Conservation (phyloP, 2,329 filamentous ascomycete species). For the Fusarium algeriense region DNA sequence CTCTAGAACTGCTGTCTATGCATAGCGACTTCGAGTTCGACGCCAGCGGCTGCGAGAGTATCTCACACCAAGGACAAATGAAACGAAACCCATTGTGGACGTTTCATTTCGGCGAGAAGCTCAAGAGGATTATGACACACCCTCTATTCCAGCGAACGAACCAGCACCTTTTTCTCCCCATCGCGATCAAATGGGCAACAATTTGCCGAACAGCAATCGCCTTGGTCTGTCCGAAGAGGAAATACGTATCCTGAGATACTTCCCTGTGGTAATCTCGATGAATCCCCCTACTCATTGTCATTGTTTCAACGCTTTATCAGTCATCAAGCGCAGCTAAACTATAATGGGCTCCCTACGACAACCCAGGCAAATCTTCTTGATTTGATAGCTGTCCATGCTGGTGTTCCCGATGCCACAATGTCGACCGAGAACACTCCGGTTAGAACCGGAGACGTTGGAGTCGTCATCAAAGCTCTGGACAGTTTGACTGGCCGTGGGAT, state of each 20-base stretch:
- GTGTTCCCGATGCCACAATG: rapidly evolving
- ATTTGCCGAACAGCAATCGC: not conserved
- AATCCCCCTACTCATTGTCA: not conserved
- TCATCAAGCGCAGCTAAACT: not conserved
- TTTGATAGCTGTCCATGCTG: not conserved
- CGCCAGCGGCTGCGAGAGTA: not conserved
- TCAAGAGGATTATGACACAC: not conserved
- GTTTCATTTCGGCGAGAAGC: not conserved
- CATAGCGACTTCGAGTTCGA: not conserved
- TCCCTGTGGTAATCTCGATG: not conserved
- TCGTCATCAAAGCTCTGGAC: not conserved
- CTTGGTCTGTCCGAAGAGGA: not conserved
- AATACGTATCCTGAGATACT: not conserved
- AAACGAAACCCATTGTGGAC: not conserved
- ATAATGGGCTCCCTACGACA: rapidly evolving
- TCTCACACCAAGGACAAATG: not conserved
- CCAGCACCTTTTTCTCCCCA: not conserved
- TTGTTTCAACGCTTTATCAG: not conserved
- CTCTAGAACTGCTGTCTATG: not conserved
- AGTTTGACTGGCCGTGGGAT: not conserved
- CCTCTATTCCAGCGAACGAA: not conserved
- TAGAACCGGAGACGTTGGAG: not conserved
- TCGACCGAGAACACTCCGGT: not conserved
- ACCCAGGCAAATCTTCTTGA: not conserved
- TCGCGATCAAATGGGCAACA: not conserved